Evolutionary conservation across 148 eudicot genomes (phyloP).

Genomic region (Bassia scoparia): DNA sequence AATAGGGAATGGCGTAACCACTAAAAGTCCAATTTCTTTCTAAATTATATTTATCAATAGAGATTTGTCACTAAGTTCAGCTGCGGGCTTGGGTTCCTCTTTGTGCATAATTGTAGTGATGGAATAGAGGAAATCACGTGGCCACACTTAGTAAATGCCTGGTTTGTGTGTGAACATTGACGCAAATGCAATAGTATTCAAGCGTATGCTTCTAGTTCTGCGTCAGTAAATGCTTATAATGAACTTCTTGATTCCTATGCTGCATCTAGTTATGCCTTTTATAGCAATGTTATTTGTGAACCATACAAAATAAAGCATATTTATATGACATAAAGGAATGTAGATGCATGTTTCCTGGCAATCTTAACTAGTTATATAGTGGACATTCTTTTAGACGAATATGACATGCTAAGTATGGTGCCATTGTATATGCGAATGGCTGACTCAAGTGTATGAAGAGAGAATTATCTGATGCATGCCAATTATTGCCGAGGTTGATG

Average conservation of each 20-base stretch:
- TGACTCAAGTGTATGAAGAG: neutral
- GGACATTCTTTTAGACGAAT: neutral
- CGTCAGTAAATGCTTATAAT: neutral
- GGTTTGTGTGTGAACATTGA: neutral
- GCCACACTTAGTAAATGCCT: neutral
- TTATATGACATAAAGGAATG: no score
- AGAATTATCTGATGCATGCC: neutral
- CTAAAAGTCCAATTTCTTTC: neutral
- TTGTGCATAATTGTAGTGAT: neutral
- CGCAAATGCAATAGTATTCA: neutral
- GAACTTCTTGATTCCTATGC: neutral
- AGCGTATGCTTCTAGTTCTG: neutral
- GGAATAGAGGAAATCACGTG: neutral
- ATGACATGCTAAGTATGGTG: neutral
- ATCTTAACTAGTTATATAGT: no score
- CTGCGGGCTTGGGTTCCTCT: neutral
- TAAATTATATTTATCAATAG: neutral
- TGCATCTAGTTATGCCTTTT: no score
- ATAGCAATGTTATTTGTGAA: no score
- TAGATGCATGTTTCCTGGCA: no score
- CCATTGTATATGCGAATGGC: neutral
- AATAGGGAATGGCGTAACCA: neutral
- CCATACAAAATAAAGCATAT: no score
- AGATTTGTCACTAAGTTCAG: neutral
- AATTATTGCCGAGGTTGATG: neutral